Percentiles rank a stretch among this genome's conserved stretches.
Evolutionary conservation across 2,329 filamentous ascomycete species (phyloP).

Genomic region (Diaporthe sp.): DNA sequence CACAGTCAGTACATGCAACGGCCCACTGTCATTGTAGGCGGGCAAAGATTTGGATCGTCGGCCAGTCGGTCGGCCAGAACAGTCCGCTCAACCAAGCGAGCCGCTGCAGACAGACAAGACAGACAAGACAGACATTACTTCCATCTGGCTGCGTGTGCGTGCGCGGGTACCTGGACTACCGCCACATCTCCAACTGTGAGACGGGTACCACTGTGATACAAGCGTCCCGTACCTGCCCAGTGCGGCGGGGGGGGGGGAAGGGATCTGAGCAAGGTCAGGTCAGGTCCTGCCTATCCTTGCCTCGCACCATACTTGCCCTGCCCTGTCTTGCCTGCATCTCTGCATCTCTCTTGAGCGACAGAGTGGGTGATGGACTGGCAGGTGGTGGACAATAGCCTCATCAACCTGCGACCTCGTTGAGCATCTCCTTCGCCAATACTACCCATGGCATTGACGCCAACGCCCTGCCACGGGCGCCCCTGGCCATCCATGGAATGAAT

Average conservation of each 20-base stretch:
- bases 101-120: background rate
- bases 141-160: background rate
- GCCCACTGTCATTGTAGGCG: too few species aligned
- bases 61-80: constrained; percentile 6
- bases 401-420: constrained; percentile 10
- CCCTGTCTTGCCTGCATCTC: background rate
- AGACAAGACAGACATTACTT: background rate
- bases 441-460: constrained; percentile 16
- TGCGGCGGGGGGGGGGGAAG: background rate
- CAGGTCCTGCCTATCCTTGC: background rate
- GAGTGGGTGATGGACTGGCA: too few species aligned
- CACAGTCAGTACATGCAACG: too few species aligned
- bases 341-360: background rate
- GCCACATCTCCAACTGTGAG: background rate
- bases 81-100: background rate
- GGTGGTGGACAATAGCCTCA: background rate
- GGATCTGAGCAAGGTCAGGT: constrained; percentile 4
- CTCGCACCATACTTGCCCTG: too few species aligned
- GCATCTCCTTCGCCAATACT: constrained; percentile 7
- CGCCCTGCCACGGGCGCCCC: constrained; percentile 20
- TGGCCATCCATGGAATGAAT: constrained; percentile 10
- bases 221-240: background rate
- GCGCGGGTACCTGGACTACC: background rate
- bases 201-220: background rate
- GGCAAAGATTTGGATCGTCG: constrained; percentile 16